Base-by-base conservation (phyloP, 257 asterid genomes). In the Ocimum tenuiflorum region DNA sequence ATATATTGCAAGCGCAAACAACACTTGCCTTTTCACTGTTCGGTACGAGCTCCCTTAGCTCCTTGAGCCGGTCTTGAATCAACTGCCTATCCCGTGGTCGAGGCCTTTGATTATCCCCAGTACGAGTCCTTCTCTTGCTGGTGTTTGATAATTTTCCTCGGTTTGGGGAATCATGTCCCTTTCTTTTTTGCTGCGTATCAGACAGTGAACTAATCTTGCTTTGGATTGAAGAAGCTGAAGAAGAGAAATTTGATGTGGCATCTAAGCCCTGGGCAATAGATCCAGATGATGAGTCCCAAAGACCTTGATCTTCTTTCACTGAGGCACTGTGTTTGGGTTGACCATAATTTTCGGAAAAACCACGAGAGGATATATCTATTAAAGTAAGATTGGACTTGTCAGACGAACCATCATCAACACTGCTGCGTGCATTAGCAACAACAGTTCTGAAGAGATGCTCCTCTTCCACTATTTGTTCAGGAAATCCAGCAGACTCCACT, bases 1-100 rank as follows among this genome's bases (percentile, higher is more conserved):
- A 59, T 35, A 23, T 14, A 57, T 36, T 13, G 54, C 60, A 15
- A 50, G 65, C 17, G 54, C 61, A 46, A 70, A 57, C 31, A 56
- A 17, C 67, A 68, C 80, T 71, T 61, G 85, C 99, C 74, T 87
- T 89, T 61, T 82, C 85, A 61, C 88, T 85, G 75, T 75, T 73
- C 8, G 99, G 99, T 74, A 92, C 94, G 74, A 92, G 97, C 60
- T 88, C 88, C 42, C 99, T 77, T 60, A 92, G 85, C 79, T 87
- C 96, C 82, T 89, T 89, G 77, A 92, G 72, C 52, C 94, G 81
- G 52, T 92, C 97, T 75, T 92, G 96, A 68, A 92, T 87, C 86
- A 89, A 79, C 71, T 92, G 99, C 57, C 99, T 83, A 69, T 92
- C 99, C 20, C 99, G 85, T 67, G 99, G 99, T 75, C 86, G 86